Base-by-base conservation (phyloP, 257 asterid genomes). In the Echites panduratus region DNA sequence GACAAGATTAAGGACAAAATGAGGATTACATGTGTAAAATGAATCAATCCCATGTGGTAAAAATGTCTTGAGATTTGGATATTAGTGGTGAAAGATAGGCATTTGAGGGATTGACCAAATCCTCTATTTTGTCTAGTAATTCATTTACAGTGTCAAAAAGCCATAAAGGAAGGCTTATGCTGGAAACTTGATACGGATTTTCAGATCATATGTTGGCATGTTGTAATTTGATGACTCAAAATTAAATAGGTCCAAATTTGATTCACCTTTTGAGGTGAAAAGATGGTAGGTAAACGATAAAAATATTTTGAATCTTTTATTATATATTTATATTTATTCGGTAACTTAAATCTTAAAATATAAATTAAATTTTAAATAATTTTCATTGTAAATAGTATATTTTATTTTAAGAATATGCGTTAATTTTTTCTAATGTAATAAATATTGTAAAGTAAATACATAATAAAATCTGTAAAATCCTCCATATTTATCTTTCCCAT, bases 1-100 rank as follows among this genome's bases (percentile, higher is more conserved):
- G 70, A 73, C 62, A 73, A 11, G 62, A n/a, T 62, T 32, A 13
- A 22, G 61, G 58, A 44, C 67, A 44, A 72, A 71, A 26, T 43
- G n/a, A 44, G 62, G 45, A 74, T 74, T 22, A 17, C 26, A 41
- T 9, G n/a, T 35, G 17, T 47, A 52, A 17, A 10, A 47, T 29
- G 69, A 53, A 53, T 66, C 40, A 6, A 41, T 7, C 20, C 29
- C 19, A 24, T 14, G 32, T 50, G 26, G n/a, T n/a, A 35, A 27
- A 52, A 29, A n/a, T 40, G 11, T 65, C 72, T 52, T 69, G 24
- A 9, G 49, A 41, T 49, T 70, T 48, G 72, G 59, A 45, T 29
- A 24, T 47, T 24, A 45, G 11, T 45, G 58, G 43, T 47, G 27
- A 58, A 10, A 58, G 41, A 58, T 4, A 58, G 0, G 7, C 22